Percentiles rank a stretch among this genome's conserved stretches.
phyloP scores from a whole-genome alignment of 192 early-diverging fungal species.

The Coemansia sp. region DNA sequence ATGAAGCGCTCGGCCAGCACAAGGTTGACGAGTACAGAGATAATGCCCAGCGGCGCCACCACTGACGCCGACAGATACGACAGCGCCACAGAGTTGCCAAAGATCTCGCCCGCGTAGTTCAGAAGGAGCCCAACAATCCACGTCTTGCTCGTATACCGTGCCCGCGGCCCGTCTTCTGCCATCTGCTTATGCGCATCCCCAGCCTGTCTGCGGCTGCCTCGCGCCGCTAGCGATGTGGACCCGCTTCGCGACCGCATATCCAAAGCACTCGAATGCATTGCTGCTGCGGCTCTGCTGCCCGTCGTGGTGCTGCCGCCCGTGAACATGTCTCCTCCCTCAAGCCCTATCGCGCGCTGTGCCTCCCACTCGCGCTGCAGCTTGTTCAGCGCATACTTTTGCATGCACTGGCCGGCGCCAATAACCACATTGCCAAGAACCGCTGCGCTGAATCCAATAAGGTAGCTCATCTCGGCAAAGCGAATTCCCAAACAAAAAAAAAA shows the following conservation, averaged over 20 bases:
- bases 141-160: conserved; percentile 42
- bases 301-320: background rate
- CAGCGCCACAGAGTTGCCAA: conserved; percentile 50
- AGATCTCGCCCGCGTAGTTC: conserved; percentile 52
- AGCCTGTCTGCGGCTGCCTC: conserved; percentile 5
- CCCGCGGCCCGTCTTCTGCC: conserved; percentile 7
- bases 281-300: background rate
- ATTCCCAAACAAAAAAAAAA: too few relatives aligned
- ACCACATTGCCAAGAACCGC: conserved; percentile 50
- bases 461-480: conserved; percentile 13
- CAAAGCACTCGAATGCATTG: conserved; percentile 9
- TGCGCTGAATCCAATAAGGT: conserved; percentile 41
- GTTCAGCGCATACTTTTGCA: conserved; percentile 54
- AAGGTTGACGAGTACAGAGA: conserved; percentile 48
- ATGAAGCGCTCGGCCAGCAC: conserved; percentile 45
- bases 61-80: conserved; percentile 51
- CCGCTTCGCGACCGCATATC: conserved; percentile 30
- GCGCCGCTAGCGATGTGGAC: background rate
- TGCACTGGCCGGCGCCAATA: conserved; percentile 51
- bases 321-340: conserved; percentile 11
- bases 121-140: conserved; percentile 45
- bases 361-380: conserved; percentile 42
- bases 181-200: background rate
- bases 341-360: background rate
- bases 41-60: conserved; percentile 51